Percentiles rank a stretch among this genome's conserved stretches.
phyloP scores from a whole-genome alignment of 176 grass and related monocot genomes.

The Rhipidocladum racemiflorum region DNA sequence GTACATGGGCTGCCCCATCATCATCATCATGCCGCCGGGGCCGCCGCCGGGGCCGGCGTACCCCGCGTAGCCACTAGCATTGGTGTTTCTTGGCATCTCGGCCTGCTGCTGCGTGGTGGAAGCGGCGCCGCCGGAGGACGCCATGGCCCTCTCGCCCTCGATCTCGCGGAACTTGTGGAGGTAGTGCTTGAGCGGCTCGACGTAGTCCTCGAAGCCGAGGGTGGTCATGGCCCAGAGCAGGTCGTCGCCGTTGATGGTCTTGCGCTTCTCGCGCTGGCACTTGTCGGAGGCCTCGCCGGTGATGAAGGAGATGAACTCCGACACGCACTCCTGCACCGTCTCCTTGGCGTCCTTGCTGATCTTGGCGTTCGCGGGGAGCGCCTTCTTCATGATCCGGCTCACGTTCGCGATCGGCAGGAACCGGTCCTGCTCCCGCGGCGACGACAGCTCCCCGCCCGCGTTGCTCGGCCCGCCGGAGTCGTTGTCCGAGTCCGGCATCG shows the following conservation, averaged over 20 bases:
- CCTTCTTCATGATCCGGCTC: slow-evolving; percentile 98
- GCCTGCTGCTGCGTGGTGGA: slow-evolving; percentile 5
- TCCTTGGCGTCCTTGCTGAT: slow-evolving; percentile 99
- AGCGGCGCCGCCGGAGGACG: slow-evolving; percentile 11
- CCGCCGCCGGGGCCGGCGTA: neutral
- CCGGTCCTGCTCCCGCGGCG: slow-evolving; percentile 79
- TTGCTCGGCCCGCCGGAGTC: slow-evolving; percentile 70
- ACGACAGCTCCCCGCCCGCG: slow-evolving; percentile 50
- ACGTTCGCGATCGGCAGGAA: slow-evolving; percentile 98
- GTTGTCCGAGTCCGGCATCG: slow-evolving; percentile 89
- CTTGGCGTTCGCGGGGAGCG: slow-evolving; percentile 95
- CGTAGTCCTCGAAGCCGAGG: slow-evolving; percentile 94
- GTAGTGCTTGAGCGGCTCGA: slow-evolving; percentile 91
- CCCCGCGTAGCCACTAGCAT: slow-evolving; percentile 32
- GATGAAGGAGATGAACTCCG: slow-evolving; percentile 99
- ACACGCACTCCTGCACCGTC: slow-evolving; percentile 99
- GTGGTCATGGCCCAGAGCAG: slow-evolving; percentile 98
- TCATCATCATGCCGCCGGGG: slow-evolving; percentile 52
- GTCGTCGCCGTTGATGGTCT: slow-evolving; percentile 99
- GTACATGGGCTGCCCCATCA: slow-evolving; percentile 64
- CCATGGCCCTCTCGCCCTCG: slow-evolving; percentile 66
- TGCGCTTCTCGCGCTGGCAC: slow-evolving; percentile 97
- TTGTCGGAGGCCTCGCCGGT: slow-evolving; percentile 99
- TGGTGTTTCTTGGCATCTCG: slow-evolving; percentile 5
- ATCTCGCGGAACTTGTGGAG: slow-evolving; percentile 93